Evolutionary conservation across 2,329 filamentous ascomycete species (phyloP).

Genomic region (Chalaropsis thielavioides): DNA sequence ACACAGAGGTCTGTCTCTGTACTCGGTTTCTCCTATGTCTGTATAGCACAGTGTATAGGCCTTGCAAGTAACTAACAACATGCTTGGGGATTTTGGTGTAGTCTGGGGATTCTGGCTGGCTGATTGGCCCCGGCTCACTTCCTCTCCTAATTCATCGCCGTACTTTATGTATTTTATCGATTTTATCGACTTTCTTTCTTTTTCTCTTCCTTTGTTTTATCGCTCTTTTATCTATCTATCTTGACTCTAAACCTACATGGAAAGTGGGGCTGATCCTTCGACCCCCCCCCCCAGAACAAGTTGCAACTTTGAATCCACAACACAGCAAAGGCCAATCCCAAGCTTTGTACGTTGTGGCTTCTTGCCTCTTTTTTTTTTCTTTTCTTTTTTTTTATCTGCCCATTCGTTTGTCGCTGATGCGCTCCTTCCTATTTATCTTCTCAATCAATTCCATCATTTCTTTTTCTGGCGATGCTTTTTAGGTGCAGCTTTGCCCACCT

Average conservation of each 20-base stretch:
- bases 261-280: slow-evolving; percentile 2
- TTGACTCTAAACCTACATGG: not conserved
- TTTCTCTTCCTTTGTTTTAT: not conserved
- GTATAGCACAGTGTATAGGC: not conserved
- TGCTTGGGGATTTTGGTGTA: not conserved
- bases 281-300: not conserved
- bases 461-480: slow-evolving; percentile 12
- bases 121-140: not conserved
- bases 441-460: not conserved
- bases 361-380: not conserved
- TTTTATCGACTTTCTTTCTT: not conserved
- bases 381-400: not conserved
- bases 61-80: not conserved
- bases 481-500: slow-evolving; percentile 12
- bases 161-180: not conserved
- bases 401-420: not conserved
- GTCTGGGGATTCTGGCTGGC: not conserved
- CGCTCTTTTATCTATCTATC: not conserved
- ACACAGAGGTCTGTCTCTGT: not conserved
- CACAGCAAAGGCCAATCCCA: not conserved
- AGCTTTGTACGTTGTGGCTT: not conserved
- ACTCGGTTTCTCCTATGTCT: not conserved
- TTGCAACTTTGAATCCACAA: not conserved
- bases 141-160: not conserved
- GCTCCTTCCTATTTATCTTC: not conserved